These are phyloP conservation scores for Pythium phragmitis DNA, from an alignment of 352 stramenopile species.

Conservation along the genomic window DNA sequence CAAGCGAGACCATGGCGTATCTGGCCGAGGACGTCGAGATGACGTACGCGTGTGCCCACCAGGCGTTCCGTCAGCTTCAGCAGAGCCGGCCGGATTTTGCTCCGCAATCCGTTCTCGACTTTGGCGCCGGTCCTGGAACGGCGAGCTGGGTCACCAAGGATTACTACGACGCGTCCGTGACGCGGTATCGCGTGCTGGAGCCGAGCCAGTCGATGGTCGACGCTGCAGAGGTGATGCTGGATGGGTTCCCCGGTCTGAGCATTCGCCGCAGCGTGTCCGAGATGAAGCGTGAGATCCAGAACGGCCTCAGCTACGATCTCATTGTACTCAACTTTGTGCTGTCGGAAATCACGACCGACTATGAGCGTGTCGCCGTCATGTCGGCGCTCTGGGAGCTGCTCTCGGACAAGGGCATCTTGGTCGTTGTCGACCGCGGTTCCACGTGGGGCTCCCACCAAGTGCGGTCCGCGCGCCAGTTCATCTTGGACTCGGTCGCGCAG, in stretches of 20 bases:
- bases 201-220: conserved; percentile 87
- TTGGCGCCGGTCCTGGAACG: conserved; percentile 71
- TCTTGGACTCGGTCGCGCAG: conserved; percentile 67
- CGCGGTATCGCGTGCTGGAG: conserved; percentile 74
- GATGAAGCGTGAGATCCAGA: conserved; percentile 73
- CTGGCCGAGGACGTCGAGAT: conserved; percentile 73
- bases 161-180: conserved; percentile 60
- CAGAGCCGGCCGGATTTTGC: conserved; percentile 50
- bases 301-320: conserved; percentile 73
- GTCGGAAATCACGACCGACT: conserved; percentile 82
- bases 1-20: conserved; percentile 71
- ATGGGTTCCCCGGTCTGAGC: conserved; percentile 73
- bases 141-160: conserved; percentile 76
- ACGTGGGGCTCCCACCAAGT: conserved; percentile 83
- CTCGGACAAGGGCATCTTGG: conserved; percentile 65
- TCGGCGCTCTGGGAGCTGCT: conserved; percentile 82
- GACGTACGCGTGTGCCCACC: conserved; percentile 64
- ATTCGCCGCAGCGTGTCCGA: conserved; percentile 69
- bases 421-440: conserved; percentile 79
- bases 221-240: conserved; percentile 63
- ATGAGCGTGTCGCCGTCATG: conserved; percentile 72
- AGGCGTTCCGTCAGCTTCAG: conserved; percentile 69
- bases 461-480: conserved; percentile 82
- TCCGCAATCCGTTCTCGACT: conserved; percentile 73
- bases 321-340: conserved; percentile 76